These are phyloP conservation scores for Spiromastix sp. DNA, from an alignment of 2,329 filamentous ascomycete genomes.

Conservation along the genomic window DNA sequence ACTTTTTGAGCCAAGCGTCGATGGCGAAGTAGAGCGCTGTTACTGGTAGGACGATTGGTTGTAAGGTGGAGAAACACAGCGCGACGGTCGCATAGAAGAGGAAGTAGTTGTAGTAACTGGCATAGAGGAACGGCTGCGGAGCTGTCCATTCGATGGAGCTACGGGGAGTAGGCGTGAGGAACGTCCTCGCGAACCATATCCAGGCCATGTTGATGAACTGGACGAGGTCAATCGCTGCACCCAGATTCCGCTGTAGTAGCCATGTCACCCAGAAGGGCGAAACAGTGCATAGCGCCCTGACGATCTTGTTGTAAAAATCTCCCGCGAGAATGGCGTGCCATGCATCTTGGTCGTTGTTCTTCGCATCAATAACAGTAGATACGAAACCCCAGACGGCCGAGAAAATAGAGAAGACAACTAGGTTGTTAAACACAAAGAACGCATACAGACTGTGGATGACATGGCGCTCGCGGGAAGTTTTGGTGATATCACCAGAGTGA, in stretches of 20 bases:
- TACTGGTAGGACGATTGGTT: conserved; percentile 77
- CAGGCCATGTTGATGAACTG: conserved; percentile 77
- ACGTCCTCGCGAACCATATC: conserved; percentile 75
- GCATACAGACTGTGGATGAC: conserved; percentile 83
- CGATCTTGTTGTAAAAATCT: conserved; percentile 53
- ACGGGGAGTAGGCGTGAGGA: conserved; percentile 77
- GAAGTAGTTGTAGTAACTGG: conserved; percentile 97
- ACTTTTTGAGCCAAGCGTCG: conserved; percentile 89
- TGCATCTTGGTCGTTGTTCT: conserved; percentile 47
- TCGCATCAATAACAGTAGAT: conserved; percentile 51
- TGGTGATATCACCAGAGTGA: conserved; percentile 76
- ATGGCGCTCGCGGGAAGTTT: conserved; percentile 83
- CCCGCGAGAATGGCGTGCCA: conserved; percentile 59
- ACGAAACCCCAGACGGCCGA: conserved; percentile 70
- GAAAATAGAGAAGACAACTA: conserved; percentile 89
- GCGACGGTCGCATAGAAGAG: conserved; percentile 88
- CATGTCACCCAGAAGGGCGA: conserved; percentile 93
- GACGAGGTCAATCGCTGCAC: conserved; percentile 85
- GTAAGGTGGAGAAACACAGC: conserved; percentile 71
- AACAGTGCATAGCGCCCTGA: conserved; percentile 67
- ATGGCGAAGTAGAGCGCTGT: conserved; percentile 82
- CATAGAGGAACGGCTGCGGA: conserved; percentile 86
- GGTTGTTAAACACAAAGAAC: conserved; percentile 96
- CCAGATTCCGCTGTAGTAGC: conserved; percentile 83
- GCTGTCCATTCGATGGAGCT: conserved; percentile 89